Base-by-base conservation (phyloP, 2,329 filamentous ascomycete genomes). In the Botrytis byssoidea region DNA sequence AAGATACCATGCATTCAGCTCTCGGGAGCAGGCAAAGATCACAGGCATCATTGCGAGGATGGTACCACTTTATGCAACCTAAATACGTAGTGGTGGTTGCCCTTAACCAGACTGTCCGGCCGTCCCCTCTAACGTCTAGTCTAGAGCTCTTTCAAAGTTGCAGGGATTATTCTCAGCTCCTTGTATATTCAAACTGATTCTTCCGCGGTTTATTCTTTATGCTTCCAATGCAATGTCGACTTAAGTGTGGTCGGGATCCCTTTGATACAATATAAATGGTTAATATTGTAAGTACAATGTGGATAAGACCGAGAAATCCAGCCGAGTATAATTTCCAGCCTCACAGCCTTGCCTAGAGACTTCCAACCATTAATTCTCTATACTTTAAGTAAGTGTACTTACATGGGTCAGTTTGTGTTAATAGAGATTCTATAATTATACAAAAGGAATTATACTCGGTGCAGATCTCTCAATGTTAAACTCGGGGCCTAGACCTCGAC, bases 261-360 rank as follows among this genome's bases (percentile, higher is more conserved):
- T n/a, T n/a, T 4, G 10, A 8, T 55, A 7, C 0, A 18, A 8
- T 29, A 29, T n/a, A 5, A n/a, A 14, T n/a, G 4, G 10, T n/a
- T 29, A 29, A 1, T 29, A 3, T 55, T 14, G 25, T 29, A 55
- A 55, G 51, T 57, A 18, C 3, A 16, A 7, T 4, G n/a, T 9
- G 14, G 51, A 3, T 18, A 55, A 55, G 14, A 57, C 2, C 8
- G 7, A 29, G n/a, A 18, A 18, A 29, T 18, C 3, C n/a, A 32
- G 14, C n/a, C 16, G n/a, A 29, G 51, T 18, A 18, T 32, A 18
- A 18, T 16, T 18, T 32, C n/a, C 6, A 29, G 51, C n/a, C 6
- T 18, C n/a, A 29, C n/a, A 18, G n/a, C 51, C 51, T 18, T 29
- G n/a, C 32, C 14, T 57, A 18, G 51, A 9, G 7, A 57, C 3